Evolutionary conservation across 495 filamentous ascomycete species (phyloP), one percentile per base, ranked within the genome.

Genomic region (Chaetomidium leptoderma): DNA sequence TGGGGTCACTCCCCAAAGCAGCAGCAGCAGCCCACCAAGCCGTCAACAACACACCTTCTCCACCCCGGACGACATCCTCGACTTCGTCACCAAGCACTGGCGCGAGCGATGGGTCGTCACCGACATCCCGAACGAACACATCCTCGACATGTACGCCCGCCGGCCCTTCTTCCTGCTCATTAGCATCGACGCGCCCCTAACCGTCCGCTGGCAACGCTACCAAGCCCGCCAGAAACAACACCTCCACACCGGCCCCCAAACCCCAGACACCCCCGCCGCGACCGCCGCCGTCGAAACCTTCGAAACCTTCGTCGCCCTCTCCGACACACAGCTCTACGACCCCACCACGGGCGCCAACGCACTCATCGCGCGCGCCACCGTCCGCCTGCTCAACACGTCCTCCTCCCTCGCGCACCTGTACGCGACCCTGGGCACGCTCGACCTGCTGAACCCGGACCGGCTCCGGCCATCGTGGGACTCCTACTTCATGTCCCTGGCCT

Each of bases 401-500:
- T 80, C 83, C 30, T 84, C 85, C 26, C 70, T 96, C 4, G 67
- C 82, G 26, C 80, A 82, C 67, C 77, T 98, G 3, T 82, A 90
- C 66, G 69, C 73, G 13, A 81, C 87, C 6, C 80, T 98, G 9
- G 72, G 79, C 45, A 70, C 76, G 19, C 81, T 96, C 7, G 80
- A 93, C 63, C 78, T 97, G 32, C 78, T 88, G 11, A 83, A 93
- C 69, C 82, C 87, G 32, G 78, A 88, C 63, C 86, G 93, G 4
- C 74, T 97, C 27, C 83, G 93, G 1, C 93, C 93, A n/a, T 87
- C 81, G 57, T 98, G 93, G 93, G 93, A 98, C 71, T 82, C 90
- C 61, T 98, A 98, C 74, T 98, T 98, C 71, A 98, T 98, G 93
- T 80, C 88, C 53, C 78, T 98, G 6, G 91, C 92, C 9, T 92